These are phyloP conservation scores for Arabidopsis lyrata DNA, from an alignment of 441 rosid genomes.

Conservation along the genomic window DNA sequence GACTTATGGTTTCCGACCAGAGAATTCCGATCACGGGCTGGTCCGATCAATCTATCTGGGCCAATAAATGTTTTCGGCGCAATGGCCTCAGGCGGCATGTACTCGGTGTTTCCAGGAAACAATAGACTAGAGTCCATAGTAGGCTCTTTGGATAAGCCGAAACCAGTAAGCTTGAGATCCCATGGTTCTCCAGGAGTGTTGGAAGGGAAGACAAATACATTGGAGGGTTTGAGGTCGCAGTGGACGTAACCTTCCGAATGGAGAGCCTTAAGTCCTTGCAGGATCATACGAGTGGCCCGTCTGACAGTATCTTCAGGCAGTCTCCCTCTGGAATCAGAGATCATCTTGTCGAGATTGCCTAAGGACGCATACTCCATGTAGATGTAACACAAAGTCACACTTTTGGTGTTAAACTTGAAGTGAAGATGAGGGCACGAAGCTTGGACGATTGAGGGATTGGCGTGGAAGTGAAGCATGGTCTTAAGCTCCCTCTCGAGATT, in stretches of 20 bases:
- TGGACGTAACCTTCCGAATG: slow-evolving; percentile 29
- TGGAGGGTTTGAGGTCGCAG: slow-evolving; percentile 33
- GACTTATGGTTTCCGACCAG: too few species aligned
- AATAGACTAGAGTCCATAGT: background rate
- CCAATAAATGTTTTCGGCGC: too few species aligned
- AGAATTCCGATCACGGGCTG: background rate
- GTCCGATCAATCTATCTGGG: too few species aligned
- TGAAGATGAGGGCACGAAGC: slow-evolving; percentile 9
- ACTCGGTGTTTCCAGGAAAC: background rate
- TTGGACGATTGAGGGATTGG: slow-evolving; percentile 4
- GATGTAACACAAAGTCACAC: slow-evolving; percentile 18
- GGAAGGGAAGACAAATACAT: slow-evolving; percentile 18
- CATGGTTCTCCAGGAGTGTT: slow-evolving; percentile 5
- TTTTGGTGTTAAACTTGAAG: background rate
- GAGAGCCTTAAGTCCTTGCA: slow-evolving; percentile 22
- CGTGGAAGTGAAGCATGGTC: slow-evolving; percentile 17
- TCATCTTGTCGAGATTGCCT: slow-evolving; percentile 7
- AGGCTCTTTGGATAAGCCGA: slow-evolving; percentile 26
- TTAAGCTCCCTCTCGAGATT: slow-evolving; percentile 26
- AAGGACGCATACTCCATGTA: slow-evolving; percentile 27
- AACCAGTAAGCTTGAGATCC: slow-evolving; percentile 25
- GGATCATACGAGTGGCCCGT: slow-evolving; percentile 9
- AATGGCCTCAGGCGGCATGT: slow-evolving; percentile 17
- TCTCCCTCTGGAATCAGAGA: slow-evolving; percentile 7
- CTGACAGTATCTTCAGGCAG: slow-evolving; percentile 16